phyloP scores from a whole-genome alignment of 352 stramenopile genomes.

The Aphanomyces stellatus region DNA sequence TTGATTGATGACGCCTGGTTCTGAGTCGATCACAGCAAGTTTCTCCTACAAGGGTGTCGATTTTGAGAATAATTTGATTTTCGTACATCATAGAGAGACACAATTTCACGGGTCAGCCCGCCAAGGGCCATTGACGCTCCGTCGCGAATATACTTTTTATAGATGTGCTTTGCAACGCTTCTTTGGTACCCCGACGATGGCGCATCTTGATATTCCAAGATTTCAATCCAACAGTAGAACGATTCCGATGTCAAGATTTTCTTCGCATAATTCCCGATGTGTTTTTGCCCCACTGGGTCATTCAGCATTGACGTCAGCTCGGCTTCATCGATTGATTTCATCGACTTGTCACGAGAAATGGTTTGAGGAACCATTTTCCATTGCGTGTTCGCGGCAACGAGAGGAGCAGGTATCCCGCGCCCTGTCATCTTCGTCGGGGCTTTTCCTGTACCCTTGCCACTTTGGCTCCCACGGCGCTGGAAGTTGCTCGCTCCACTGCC shows the following conservation, averaged over 20 bases:
- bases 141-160: slow-evolving; percentile 78
- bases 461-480: slow-evolving; percentile 23
- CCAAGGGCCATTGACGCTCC: slow-evolving; percentile 63
- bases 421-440: slow-evolving; percentile 34
- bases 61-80: too few relatives aligned
- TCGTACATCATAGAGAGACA: slow-evolving; percentile 58
- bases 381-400: slow-evolving; percentile 70
- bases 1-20: slow-evolving; percentile 33
- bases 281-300: slow-evolving; percentile 70
- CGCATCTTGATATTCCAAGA: slow-evolving; percentile 70
- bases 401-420: slow-evolving; percentile 42
- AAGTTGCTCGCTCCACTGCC: slow-evolving; percentile 17
- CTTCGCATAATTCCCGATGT: slow-evolving; percentile 71
- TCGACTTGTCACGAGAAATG: slow-evolving; percentile 20
- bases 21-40: slow-evolving; percentile 40
- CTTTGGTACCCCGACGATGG: slow-evolving; percentile 57
- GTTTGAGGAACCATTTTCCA: slow-evolving; percentile 59
- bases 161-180: slow-evolving; percentile 72
- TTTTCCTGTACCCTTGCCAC: slow-evolving; percentile 40
- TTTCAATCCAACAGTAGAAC: slow-evolving; percentile 82
- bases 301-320: slow-evolving; percentile 62
- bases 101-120: slow-evolving; percentile 64
- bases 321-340: slow-evolving; percentile 49
- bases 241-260: slow-evolving; percentile 77
- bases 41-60: slow-evolving; percentile 41